Evolutionary conservation across 495 filamentous ascomycete species (phyloP).

Genomic region (Neurospora pannonica): DNA sequence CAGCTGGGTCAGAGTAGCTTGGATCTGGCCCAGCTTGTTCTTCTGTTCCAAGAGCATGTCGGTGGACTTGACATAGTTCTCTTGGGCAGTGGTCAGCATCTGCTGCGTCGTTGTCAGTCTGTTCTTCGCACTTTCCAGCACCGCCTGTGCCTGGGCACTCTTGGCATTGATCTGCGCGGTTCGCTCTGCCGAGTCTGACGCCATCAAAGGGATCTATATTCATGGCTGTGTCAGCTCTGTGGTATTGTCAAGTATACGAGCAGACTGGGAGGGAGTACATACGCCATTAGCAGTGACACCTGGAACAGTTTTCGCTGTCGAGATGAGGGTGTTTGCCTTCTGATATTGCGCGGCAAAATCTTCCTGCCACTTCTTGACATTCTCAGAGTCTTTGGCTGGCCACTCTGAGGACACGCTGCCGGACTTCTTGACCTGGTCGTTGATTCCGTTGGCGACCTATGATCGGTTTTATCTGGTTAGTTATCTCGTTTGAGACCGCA

Average conservation of each 20-base stretch:
- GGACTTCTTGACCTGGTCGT: not conserved
- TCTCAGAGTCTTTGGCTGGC: not conserved
- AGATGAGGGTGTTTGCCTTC: not conserved
- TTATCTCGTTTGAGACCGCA: not conserved
- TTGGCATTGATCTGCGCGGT: not conserved
- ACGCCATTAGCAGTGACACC: not conserved
- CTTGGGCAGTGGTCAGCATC: not conserved
- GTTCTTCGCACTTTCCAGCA: not conserved
- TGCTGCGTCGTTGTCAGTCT: constrained; percentile 1
- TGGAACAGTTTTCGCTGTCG: not conserved
- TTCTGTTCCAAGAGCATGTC: constrained; percentile 2
- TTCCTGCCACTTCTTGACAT: not conserved
- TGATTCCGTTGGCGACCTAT: not conserved
- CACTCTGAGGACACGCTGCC: not conserved
- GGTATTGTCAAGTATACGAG: not conserved
- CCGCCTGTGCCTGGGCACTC: not conserved
- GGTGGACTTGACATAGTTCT: constrained; percentile 1
- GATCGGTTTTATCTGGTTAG: not conserved
- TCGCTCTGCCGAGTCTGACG: not conserved
- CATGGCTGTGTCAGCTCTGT: not conserved
- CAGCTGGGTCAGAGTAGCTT: not conserved
- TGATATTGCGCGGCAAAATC: not conserved
- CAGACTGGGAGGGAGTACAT: not conserved
- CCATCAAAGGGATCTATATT: not conserved
- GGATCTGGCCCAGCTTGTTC: not conserved